phyloP scores from a whole-genome alignment of 768 basidiomycete genomes.

The Nidularia sp. region DNA sequence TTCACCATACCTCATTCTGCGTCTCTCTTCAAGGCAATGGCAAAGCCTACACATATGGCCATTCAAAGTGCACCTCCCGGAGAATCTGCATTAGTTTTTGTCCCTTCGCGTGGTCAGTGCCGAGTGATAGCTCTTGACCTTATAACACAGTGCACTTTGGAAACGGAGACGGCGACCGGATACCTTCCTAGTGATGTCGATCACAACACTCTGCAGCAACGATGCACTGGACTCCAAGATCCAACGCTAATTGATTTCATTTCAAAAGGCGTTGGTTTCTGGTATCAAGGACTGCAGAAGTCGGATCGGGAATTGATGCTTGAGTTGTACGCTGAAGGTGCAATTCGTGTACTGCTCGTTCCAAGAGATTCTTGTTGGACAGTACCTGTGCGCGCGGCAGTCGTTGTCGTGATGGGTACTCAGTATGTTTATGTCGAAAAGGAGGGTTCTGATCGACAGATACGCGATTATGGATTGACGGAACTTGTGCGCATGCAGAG shows the following conservation, averaged over 20 bases:
- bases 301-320: conserved; percentile 70
- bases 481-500: conserved; percentile 94
- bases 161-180: conserved; percentile 63
- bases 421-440: conserved; percentile 65
- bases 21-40: conserved; percentile 86
- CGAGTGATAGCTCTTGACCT: conserved; percentile 72
- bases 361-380: conserved; percentile 87
- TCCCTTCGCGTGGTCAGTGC: conserved; percentile 82
- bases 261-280: conserved; percentile 84
- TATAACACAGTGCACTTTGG: conserved; percentile 81
- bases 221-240: conserved; percentile 59
- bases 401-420: conserved; percentile 89
- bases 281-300: conserved; percentile 67
- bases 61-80: conserved; percentile 43
- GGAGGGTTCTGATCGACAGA: conserved; percentile 53
- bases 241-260: conserved; percentile 63
- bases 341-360: conserved; percentile 76
- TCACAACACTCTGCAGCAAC: conserved; percentile 53
- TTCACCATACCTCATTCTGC: conserved; percentile 87
- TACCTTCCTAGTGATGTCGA: conserved; percentile 54
- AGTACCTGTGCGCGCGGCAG: conserved; percentile 76
- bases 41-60: conserved; percentile 82
- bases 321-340: conserved; percentile 76
- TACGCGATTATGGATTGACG: conserved; percentile 75
- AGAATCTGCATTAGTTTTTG: conserved; percentile 74